Conservation (phyloP, 164 flowering plant genomes). For the Saururus chinensis region DNA sequence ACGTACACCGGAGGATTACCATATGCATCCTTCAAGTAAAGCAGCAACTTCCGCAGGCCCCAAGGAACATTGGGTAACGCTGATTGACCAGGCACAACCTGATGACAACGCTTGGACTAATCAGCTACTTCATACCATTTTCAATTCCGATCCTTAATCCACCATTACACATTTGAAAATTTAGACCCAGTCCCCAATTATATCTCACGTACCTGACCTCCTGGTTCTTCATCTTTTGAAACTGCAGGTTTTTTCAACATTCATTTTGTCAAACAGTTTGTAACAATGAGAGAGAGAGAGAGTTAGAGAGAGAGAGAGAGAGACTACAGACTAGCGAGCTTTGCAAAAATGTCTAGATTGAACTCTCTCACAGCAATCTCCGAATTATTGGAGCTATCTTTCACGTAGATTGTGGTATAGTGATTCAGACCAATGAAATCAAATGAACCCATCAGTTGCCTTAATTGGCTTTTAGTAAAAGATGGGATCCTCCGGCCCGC, state of each 20-base stretch:
- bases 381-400: constrained; percentile 7
- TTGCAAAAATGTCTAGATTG: constrained; percentile 9
- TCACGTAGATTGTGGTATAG: constrained; percentile 11
- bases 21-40: constrained; percentile 13
- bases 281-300: neutral
- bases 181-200: no score
- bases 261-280: no score
- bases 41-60: constrained; percentile 11
- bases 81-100: constrained; percentile 1
- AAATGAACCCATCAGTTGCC: constrained; percentile 19
- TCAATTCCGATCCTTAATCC: no score
- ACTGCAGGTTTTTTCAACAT: neutral
- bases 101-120: neutral
- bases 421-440: constrained; percentile 27
- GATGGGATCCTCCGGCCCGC: constrained; percentile 46
- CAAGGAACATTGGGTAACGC: constrained; percentile 6
- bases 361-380: constrained; percentile 4
- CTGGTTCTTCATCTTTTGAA: constrained; percentile 6
- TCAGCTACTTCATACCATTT: no score
- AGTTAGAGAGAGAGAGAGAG: neutral
- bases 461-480: constrained; percentile 25
- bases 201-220: neutral
- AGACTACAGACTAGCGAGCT: constrained; percentile 7
- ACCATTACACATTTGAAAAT: no score
- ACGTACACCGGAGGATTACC: constrained; percentile 18